Conservation (phyloP, 345 rosid genomes). For the Hevea brasiliensis region DNA sequence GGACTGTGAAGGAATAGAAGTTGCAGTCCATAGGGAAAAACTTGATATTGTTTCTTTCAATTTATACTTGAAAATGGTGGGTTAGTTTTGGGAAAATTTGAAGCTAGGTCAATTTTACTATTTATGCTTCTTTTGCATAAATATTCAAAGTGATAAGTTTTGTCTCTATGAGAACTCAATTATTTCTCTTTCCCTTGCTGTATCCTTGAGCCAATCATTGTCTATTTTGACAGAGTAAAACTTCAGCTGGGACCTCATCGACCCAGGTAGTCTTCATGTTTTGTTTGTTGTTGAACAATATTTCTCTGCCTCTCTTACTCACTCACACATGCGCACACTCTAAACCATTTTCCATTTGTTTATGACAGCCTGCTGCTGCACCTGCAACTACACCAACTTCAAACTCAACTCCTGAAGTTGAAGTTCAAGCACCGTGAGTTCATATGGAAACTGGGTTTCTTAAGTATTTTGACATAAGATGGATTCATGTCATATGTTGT, state of each 20-base stretch:
- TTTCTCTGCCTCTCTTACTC: background rate
- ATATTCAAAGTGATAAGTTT: too few species aligned
- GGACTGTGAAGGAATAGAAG: too few species aligned
- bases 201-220: too few species aligned
- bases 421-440: conserved; percentile 59
- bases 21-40: too few species aligned
- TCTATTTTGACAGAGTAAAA: conserved; percentile 56
- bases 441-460: background rate
- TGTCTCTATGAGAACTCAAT: background rate
- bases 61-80: too few species aligned
- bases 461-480: conserved; percentile 5
- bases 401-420: conserved; percentile 35
- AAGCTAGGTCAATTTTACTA: background rate
- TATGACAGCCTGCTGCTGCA: conserved; percentile 54
- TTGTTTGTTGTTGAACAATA: conserved; percentile 4
- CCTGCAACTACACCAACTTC: conserved; percentile 41
- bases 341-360: conserved; percentile 16
- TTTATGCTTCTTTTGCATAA: background rate
- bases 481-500: conserved; percentile 5
- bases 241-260: conserved; percentile 50
- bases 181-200: background rate
- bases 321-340: background rate
- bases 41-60: too few species aligned
- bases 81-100: background rate
- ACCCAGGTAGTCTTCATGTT: conserved; percentile 47